Base-by-base conservation (phyloP, 1,284 basidiomycete genomes). In the Amylostereum chailletii region DNA sequence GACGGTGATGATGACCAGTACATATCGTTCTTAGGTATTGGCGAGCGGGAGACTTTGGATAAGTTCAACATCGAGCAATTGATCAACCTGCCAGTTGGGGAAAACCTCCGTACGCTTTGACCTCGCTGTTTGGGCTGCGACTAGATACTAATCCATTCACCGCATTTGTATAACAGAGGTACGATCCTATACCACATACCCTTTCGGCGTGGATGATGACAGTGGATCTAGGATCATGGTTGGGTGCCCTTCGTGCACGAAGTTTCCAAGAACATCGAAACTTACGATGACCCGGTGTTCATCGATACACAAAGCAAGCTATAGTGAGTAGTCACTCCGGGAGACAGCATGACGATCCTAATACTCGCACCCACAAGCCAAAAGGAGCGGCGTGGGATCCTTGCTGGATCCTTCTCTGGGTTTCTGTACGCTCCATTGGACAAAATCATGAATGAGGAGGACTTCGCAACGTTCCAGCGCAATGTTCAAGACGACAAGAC, bases 11-110 rank as follows among this genome's bases (percentile, higher is more conserved):
- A n/a, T 11, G 11, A 31, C 3, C 4, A 10, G 11, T 7, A 41
- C 2, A 19, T 48, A 6, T 46, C 27, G 19, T 36, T 36, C 5
- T 19, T n/a, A 48, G 46, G 37, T 5, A 46, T 50, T 11, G 49
- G 49, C 4, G 29, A 11, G 30, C 19, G 9, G 19, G 19, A 29
- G 2, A 33, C 46, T 6, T 31, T 50, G 27, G 29, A 46, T n/a
- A 42, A 41, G 19, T 33, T 41, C 10, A 39, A 43, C 19, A 46
- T 50, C 30, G 7, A 39, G 11, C 43, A 46, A 10, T 9, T 50
- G 10, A 10, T 50, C 26, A 40, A 50, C 33, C 49, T 50, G 4
- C 48, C 48, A 34, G 45, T 50, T 1, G 49, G 49, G 3, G 49
- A 50, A 32, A 42, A 42, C 11, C 38, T 50, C 19, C 49, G 49